Percentiles rank a stretch among this genome's conserved stretches.
Evolutionary conservation across 768 basidiomycete species (phyloP).

Genomic region (Boletus bicolor): DNA sequence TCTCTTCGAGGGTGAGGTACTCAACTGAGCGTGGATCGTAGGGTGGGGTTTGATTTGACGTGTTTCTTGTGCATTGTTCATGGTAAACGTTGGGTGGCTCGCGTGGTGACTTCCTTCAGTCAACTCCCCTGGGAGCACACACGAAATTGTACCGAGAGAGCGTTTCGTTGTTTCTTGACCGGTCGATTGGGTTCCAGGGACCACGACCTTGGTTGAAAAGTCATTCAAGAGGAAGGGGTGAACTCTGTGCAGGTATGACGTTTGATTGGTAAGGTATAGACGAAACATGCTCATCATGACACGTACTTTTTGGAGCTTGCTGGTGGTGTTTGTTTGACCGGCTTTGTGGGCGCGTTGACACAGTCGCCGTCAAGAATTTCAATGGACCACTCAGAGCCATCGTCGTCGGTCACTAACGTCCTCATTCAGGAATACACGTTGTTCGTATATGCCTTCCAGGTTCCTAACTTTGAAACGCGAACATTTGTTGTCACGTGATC

Average conservation of each 20-base stretch:
- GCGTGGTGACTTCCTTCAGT: not conserved
- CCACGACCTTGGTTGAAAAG: conserved; percentile 9
- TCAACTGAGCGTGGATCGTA: conserved; percentile 9
- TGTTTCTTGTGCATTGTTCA: not conserved
- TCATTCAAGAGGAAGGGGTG: conserved; percentile 17
- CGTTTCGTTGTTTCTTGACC: not conserved
- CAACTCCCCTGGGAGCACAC: not conserved
- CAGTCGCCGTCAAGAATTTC: conserved; percentile 29
- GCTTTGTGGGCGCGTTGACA: conserved; percentile 10
- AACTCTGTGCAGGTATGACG: conserved; percentile 9
- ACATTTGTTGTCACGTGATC: conserved; percentile 18
- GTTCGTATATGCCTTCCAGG: not conserved
- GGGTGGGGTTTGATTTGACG: not conserved
- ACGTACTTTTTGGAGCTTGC: conserved; percentile 16
- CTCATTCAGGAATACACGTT: conserved; percentile 16
- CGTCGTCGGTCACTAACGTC: conserved; percentile 11
- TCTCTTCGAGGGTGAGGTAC: not conserved
- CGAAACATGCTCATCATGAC: conserved; percentile 11
- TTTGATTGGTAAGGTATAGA: conserved; percentile 5
- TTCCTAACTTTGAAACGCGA: not conserved
- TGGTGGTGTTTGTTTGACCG: conserved; percentile 20
- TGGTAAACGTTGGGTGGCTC: not conserved
- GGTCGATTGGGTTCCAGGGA: not conserved
- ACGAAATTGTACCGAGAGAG: not conserved
- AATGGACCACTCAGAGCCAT: conserved; percentile 29